phyloP scores from a whole-genome alignment of 2,329 filamentous ascomycete species.

The Coniochaeta hoffmannii region DNA sequence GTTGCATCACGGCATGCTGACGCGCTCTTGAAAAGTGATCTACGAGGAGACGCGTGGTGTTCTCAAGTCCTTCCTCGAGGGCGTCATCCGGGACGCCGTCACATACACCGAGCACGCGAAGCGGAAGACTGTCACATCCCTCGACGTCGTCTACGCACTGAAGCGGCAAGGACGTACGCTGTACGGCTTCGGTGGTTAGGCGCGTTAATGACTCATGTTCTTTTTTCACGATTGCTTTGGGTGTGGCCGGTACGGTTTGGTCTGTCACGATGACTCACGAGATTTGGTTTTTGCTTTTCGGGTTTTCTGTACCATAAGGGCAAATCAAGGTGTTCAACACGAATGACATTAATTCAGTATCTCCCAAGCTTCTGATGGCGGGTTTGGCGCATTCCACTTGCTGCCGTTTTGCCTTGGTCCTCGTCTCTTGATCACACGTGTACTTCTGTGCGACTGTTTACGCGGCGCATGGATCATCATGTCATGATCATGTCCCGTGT shows the following conservation, averaged over 20 bases:
- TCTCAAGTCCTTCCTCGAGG: slow-evolving; percentile 71
- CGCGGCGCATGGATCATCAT: no score
- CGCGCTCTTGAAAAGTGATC: slow-evolving; percentile 50
- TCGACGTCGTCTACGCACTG: slow-evolving; percentile 60
- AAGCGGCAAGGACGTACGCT: slow-evolving; percentile 69
- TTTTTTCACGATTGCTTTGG: slow-evolving; percentile 13
- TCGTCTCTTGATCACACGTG: no score
- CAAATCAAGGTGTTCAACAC: slow-evolving; percentile 17
- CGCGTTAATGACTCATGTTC: slow-evolving; percentile 12
- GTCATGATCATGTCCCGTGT: no score
- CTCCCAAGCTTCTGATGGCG: neutral
- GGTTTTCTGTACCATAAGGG: slow-evolving; percentile 16
- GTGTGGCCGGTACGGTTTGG: slow-evolving; percentile 12
- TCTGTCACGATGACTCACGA: slow-evolving; percentile 19
- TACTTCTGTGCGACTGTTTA: no score
- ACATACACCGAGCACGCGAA: slow-evolving; percentile 77
- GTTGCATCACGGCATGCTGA: neutral
- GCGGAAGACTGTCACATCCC: slow-evolving; percentile 70
- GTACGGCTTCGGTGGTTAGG: slow-evolving; percentile 85
- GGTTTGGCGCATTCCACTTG: no score
- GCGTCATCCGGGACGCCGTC: slow-evolving; percentile 69
- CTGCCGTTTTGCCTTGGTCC: no score
- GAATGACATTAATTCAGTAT: slow-evolving; percentile 11
- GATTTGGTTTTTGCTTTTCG: slow-evolving; percentile 15
- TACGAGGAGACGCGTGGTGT: slow-evolving; percentile 74